Base-by-base conservation (phyloP, 148 eudicot genomes). In the Fallopia convolvulus region DNA sequence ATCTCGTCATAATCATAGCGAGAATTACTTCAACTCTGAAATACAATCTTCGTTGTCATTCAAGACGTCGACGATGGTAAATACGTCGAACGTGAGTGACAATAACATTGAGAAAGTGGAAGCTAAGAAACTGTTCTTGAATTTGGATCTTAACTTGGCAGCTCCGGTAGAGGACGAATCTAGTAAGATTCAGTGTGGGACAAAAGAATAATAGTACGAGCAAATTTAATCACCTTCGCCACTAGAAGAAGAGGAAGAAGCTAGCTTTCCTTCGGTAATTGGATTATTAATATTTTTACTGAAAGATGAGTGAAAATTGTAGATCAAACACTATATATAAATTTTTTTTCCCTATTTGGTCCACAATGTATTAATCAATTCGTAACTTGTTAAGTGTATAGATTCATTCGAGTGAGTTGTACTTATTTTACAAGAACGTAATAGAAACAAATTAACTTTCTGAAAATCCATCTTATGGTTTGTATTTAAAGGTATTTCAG, bases 121-220 rank as follows among this genome's bases (percentile, higher is more conserved):
- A n/a, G 74, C 23, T 40, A 74, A 71, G 23, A 52, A 53, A 47
- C 76, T 86, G 63, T 81, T 70, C 10, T 58, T 81, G 80, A 80
- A 82, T 44, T 77, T 88, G 83, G 90, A 88, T 84, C 90, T 88
- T 48, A 88, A 88, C 63, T 83, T 88, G 77, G 89, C 89, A 10
- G 89, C 89, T 26, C 87, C 86, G 2, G 82, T 74, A 32, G 85
- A 87, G 77, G 58, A 75, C 13, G 77, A 48, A 33, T 68, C 72
- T 17, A 33, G 46, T 15, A 68, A 68, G 72, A 17, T 39, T 68
- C 72, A 68, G 9, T 15, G 5, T 6, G 36, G 46, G 1, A 5
- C 44, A 33, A 68, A 15, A 36, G 39, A 63, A 30, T 63, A 63
- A 30, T 63, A 63, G 70, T 26, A 1, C 23, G 0, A n/a, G 61